A percentile compares a stretch with the other conserved stretches of the same genome.
These are phyloP conservation scores for Phytophthora europaea DNA, from an alignment of 352 stramenopile species.

Conservation along the genomic window DNA sequence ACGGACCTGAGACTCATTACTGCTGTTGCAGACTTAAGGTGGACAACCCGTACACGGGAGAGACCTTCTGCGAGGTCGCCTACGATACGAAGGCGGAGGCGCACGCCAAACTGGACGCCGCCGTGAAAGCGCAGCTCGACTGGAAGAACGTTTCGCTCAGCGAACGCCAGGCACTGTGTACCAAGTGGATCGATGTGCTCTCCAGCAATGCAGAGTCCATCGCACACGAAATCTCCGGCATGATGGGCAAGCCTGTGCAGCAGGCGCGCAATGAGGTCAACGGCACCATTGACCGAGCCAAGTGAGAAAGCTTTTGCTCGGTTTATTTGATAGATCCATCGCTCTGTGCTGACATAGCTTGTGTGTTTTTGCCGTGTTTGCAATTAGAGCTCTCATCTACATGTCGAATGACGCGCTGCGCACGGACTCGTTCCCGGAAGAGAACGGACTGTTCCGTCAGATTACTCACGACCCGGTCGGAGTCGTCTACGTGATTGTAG, in stretches of 20 bases:
- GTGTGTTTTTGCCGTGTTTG: background rate
- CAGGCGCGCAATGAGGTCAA: conserved; percentile 83
- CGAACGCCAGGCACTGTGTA: conserved; percentile 72
- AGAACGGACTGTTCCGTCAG: conserved; percentile 77
- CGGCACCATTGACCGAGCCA: conserved; percentile 71
- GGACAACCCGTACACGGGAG: conserved; percentile 82
- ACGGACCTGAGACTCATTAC: background rate
- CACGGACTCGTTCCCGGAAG: conserved; percentile 68
- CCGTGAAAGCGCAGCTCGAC: conserved; percentile 64
- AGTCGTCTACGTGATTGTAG: conserved; percentile 87
- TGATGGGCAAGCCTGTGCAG: conserved; percentile 88
- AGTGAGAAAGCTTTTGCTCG: conserved; percentile 37
- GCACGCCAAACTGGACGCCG: conserved; percentile 66
- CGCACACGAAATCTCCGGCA: conserved; percentile 77
- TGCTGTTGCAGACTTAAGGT: conserved; percentile 55
- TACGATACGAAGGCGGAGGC: conserved; percentile 65
- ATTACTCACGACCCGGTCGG: conserved; percentile 88
- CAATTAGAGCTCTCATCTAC: conserved; percentile 68
- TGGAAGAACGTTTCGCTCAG: conserved; percentile 66
- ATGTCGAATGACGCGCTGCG: conserved; percentile 73
- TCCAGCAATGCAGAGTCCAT: conserved; percentile 68
- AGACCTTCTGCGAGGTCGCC: conserved; percentile 69
- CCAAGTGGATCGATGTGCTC: conserved; percentile 73
- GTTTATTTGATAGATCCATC: background rate
- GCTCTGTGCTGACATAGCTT: conserved; percentile 8